Conservation (phyloP, 2,329 filamentous ascomycete genomes). For the Claviceps humidiphila region DNA sequence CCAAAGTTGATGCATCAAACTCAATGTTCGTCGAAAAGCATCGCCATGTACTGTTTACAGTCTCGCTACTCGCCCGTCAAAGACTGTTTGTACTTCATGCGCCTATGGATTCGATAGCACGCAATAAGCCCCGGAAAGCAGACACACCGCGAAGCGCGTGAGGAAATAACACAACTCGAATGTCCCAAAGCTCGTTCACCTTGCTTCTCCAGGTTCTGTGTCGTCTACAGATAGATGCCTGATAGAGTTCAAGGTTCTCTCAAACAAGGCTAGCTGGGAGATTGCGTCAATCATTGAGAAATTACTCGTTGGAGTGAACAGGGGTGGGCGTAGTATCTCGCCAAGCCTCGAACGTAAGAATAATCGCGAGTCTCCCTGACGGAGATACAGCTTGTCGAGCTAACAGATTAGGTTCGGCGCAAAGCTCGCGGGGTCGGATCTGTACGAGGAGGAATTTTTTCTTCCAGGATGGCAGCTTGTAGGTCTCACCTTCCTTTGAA, state of each 20-base stretch:
- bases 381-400: conserved; percentile 3
- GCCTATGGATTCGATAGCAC: not conserved
- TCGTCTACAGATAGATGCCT: conserved; percentile 10
- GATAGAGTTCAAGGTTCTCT: conserved; percentile 4
- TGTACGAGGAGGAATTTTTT: conserved; percentile 9
- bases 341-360: conserved; percentile 10
- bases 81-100: no score
- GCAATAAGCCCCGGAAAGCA: not conserved
- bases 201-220: conserved; percentile 9
- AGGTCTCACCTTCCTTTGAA: conserved; percentile 9
- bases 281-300: conserved; percentile 7
- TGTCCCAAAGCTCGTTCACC: conserved; percentile 3
- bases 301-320: conserved; percentile 11
- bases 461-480: conserved; percentile 7
- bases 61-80: not conserved
- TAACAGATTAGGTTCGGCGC: not conserved
- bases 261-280: conserved; percentile 12
- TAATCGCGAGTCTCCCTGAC: conserved; percentile 12
- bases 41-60: not conserved
- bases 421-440: not conserved
- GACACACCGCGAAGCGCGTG: not conserved
- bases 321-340: conserved; percentile 11
- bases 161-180: not conserved
- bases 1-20: not conserved
- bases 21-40: not conserved